These are phyloP conservation scores for Carallia pectinifolia DNA, from an alignment of 345 rosid species.

Conservation along the genomic window DNA sequence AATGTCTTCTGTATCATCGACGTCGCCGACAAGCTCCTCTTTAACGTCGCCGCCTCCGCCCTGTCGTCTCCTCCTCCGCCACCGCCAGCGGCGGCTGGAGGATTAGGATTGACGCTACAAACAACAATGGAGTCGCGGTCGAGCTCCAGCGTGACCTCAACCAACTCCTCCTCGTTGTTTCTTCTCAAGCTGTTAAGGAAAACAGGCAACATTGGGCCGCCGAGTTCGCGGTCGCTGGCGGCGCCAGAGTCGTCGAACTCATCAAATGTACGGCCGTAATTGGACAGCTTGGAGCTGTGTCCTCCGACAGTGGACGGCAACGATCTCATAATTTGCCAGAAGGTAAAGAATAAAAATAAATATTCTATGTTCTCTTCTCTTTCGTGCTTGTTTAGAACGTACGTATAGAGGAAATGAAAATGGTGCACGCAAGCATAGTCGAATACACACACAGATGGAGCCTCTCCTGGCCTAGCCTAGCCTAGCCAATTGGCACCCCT, in stretches of 20 bases:
- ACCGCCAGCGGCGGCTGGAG: not conserved
- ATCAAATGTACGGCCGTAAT: constrained; percentile 49
- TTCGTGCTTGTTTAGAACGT: too few relatives aligned
- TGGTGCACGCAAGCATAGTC: not conserved
- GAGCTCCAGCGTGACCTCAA: constrained; percentile 78
- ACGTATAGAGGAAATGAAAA: not conserved
- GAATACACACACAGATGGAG: not conserved
- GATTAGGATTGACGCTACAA: constrained; percentile 57
- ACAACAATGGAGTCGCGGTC: constrained; percentile 61
- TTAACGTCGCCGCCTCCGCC: constrained; percentile 11
- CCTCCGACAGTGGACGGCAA: constrained; percentile 38
- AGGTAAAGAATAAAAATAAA: too few relatives aligned
- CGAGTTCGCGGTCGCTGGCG: constrained; percentile 34
- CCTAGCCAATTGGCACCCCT: not conserved
- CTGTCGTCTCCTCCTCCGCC: not conserved
- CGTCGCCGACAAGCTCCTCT: constrained; percentile 56
- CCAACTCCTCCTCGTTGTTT: constrained; percentile 51
- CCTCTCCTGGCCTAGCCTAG: too few relatives aligned
- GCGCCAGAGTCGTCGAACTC: constrained; percentile 20
- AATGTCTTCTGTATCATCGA: constrained; percentile 60
- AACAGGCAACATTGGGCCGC: constrained; percentile 82
- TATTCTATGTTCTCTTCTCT: too few relatives aligned
- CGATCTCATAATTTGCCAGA: constrained; percentile 26
- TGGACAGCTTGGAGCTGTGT: constrained; percentile 50
- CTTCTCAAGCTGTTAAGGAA: constrained; percentile 61